Evolutionary conservation across 148 eudicot genomes (phyloP).

Genomic region (Dianthus caryophyllus): DNA sequence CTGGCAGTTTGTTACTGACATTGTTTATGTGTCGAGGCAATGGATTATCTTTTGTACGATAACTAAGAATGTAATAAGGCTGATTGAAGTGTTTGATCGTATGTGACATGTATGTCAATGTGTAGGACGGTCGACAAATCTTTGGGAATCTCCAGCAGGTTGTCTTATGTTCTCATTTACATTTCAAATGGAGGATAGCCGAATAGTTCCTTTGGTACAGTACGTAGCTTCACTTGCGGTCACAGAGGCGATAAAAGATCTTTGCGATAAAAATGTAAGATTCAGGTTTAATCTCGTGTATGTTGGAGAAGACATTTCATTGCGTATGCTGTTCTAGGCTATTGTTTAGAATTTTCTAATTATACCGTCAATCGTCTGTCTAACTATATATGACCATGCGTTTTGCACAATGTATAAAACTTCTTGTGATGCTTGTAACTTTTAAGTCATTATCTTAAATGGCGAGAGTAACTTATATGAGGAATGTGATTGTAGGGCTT

Average conservation of each 20-base stretch:
- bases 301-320: background rate
- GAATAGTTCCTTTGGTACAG: constrained; percentile 72
- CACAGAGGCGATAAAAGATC: constrained; percentile 74
- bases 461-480: background rate
- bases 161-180: constrained; percentile 81
- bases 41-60: background rate
- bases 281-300: background rate
- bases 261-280: constrained; percentile 33
- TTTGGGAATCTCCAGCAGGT: constrained; percentile 85
- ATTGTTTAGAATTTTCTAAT: too few species aligned
- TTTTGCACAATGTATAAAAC: background rate
- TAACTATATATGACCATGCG: background rate
- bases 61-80: background rate
- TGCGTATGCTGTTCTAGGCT: too few species aligned
- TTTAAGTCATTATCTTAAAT: background rate
- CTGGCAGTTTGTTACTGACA: background rate
- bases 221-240: constrained; percentile 84
- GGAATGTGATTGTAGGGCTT: constrained; percentile 49
- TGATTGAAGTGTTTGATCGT: constrained; percentile 2
- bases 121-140: constrained; percentile 75
- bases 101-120: constrained; percentile 16
- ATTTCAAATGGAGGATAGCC: constrained; percentile 82
- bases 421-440: background rate
- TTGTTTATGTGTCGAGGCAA: too few species aligned
- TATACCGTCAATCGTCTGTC: background rate